Conservation (phyloP, 78 protist genomes). For the Dictyostelium capitatum region DNA sequence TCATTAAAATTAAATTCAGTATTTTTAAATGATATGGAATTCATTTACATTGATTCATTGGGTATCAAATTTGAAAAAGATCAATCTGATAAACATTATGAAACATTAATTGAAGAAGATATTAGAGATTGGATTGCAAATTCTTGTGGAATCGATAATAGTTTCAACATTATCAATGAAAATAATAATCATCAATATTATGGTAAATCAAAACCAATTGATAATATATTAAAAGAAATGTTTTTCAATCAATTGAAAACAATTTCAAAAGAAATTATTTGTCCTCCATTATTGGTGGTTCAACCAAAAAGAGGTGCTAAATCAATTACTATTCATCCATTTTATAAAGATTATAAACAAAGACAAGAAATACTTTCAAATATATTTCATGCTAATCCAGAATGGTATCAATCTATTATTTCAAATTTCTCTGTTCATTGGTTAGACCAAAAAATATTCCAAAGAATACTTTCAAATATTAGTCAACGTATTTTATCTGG, state of each 20-base stretch:
- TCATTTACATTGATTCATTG: constrained; percentile 48
- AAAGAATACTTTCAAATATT: constrained; percentile 19
- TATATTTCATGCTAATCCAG: background rate
- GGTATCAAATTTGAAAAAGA: constrained; percentile 47
- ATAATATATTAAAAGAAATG: background rate
- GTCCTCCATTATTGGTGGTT: background rate
- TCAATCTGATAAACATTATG: constrained; percentile 11
- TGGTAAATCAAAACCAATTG: constrained; percentile 10
- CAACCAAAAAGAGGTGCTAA: background rate
- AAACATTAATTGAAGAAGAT: background rate
- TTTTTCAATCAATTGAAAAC: background rate
- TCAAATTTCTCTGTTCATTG: constrained; percentile 4
- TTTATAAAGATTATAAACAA: background rate
- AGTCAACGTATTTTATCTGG: constrained; percentile 27
- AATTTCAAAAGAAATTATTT: constrained; percentile 3
- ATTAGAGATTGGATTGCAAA: constrained; percentile 10
- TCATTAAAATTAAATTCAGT: constrained; percentile 38
- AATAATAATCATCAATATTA: background rate
- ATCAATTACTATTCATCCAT: background rate
- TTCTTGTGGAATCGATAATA: background rate
- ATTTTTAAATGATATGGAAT: constrained; percentile 61
- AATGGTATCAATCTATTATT: constrained; percentile 30
- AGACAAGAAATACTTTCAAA: background rate
- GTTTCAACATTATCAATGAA: background rate
- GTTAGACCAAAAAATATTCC: constrained; percentile 17